Evolutionary conservation across 164 flowering plant genomes (phyloP).

Genomic region (Chloranthus sessilifolius): DNA sequence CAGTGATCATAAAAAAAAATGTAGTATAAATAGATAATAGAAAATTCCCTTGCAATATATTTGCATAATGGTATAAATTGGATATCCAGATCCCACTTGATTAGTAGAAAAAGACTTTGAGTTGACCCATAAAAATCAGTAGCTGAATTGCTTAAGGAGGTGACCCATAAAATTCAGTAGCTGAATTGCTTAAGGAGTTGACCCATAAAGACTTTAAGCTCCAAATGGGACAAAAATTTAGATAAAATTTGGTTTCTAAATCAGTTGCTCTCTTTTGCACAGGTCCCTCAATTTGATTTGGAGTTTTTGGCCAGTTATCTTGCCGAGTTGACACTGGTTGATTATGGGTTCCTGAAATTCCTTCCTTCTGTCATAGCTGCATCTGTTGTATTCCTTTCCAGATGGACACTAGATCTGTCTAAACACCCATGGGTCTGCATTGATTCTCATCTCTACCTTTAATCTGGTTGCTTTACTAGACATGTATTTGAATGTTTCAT

Average conservation of each 20-base stretch:
- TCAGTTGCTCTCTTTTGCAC: constrained; percentile 17
- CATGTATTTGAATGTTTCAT: not conserved
- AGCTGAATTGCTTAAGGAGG: too few species aligned
- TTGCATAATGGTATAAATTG: too few species aligned
- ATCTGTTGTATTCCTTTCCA: constrained; percentile 79
- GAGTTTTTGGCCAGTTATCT: constrained; percentile 67
- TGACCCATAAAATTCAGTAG: too few species aligned
- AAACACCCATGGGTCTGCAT: constrained; percentile 67
- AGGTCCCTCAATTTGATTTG: constrained; percentile 47
- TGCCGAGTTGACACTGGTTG: constrained; percentile 62
- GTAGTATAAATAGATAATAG: too few species aligned
- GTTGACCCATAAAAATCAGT: too few species aligned
- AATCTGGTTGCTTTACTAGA: not conserved
- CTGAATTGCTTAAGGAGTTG: too few species aligned
- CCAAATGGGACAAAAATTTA: not conserved
- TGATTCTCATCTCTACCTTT: constrained; percentile 13
- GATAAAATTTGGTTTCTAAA: not conserved
- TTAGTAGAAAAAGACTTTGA: too few species aligned
- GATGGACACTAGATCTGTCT: constrained; percentile 75
- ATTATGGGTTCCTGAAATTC: constrained; percentile 51
- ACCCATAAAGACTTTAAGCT: too few species aligned
- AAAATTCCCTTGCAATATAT: too few species aligned
- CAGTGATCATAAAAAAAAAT: too few species aligned
- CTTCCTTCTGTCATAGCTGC: constrained; percentile 80
- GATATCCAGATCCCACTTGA: too few species aligned